phyloP scores from a whole-genome alignment of 2,329 filamentous ascomycete genomes.

The Graphilbum fragrans region DNA sequence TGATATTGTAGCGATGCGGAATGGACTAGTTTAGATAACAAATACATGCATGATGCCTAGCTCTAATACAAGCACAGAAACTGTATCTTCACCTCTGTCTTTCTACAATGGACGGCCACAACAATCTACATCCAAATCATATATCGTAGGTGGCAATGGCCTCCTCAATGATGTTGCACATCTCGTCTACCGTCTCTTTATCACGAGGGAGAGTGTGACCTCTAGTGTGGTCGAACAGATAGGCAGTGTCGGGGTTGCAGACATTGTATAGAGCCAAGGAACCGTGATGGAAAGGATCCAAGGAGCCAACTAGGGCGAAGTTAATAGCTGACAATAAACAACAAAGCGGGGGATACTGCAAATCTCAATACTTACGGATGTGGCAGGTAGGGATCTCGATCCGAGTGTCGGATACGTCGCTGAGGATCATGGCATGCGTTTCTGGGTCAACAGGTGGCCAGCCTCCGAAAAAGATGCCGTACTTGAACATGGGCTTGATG shows the following conservation, averaged over 20 bases:
- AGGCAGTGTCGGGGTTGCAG: slow-evolving; percentile 45
- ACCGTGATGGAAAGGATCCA: slow-evolving; percentile 49
- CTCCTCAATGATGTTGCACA: slow-evolving; percentile 23
- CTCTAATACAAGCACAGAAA: too few species aligned
- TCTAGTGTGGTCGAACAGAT: slow-evolving; percentile 53
- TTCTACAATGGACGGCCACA: too few species aligned
- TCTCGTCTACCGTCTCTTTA: slow-evolving; percentile 31
- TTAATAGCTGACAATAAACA: not conserved
- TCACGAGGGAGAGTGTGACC: slow-evolving; percentile 50
- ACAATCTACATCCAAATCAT: not conserved
- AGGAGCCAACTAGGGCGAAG: slow-evolving; percentile 30
- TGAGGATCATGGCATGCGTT: slow-evolving; percentile 30
- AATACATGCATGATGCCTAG: too few species aligned
- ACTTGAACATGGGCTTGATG: slow-evolving; percentile 27
- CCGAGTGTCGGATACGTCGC: slow-evolving; percentile 33
- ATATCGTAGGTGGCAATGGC: not conserved
- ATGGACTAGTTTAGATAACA: too few species aligned
- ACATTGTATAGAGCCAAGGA: slow-evolving; percentile 50
- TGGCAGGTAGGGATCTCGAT: slow-evolving; percentile 41
- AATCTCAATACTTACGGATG: slow-evolving; percentile 26
- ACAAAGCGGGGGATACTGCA: not conserved
- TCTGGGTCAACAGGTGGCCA: slow-evolving; percentile 38
- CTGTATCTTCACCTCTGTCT: too few species aligned
- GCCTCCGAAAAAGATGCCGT: slow-evolving; percentile 38
- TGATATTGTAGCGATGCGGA: too few species aligned